Conservation (phyloP, 2,329 filamentous ascomycete species). For the Alternaria consortialis region DNA sequence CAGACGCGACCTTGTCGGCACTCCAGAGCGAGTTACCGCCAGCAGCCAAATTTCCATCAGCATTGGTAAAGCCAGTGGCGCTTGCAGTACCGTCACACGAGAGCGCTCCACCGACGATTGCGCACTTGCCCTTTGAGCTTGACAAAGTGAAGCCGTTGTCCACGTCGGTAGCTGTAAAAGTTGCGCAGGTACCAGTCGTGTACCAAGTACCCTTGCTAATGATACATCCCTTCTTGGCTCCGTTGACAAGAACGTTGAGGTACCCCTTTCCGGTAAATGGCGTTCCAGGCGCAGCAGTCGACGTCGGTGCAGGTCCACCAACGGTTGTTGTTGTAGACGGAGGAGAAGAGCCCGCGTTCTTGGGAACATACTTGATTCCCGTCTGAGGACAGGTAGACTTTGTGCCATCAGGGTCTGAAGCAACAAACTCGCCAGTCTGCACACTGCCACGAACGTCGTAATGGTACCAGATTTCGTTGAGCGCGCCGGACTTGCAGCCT, state of each 20-base stretch:
- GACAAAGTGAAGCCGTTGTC: conserved; percentile 44
- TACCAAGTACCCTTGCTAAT: conserved; percentile 75
- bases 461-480: conserved; percentile 69
- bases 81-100: conserved; percentile 63
- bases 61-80: conserved; percentile 54
- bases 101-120: conserved; percentile 62
- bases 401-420: conserved; percentile 65
- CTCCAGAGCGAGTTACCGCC: conserved; percentile 54
- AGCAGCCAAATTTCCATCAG: conserved; percentile 49
- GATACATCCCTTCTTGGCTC: conserved; percentile 68
- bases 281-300: conserved; percentile 46
- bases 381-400: conserved; percentile 69
- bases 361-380: conserved; percentile 72
- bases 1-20: conserved; percentile 54
- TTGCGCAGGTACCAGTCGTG: conserved; percentile 71
- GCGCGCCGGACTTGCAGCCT: conserved; percentile 61
- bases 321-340: conserved; percentile 41
- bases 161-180: conserved; percentile 63
- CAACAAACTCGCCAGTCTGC: conserved; percentile 68
- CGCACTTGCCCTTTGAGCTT: conserved; percentile 58
- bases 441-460: conserved; percentile 69
- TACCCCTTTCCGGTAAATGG: conserved; percentile 68
- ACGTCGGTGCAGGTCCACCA: conserved; percentile 37
- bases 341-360: conserved; percentile 51
- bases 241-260: conserved; percentile 64